A percentile compares a stretch with the other conserved stretches of the same genome.
Conservation (phyloP, 441 rosid genomes). For the Hura crepitans region DNA sequence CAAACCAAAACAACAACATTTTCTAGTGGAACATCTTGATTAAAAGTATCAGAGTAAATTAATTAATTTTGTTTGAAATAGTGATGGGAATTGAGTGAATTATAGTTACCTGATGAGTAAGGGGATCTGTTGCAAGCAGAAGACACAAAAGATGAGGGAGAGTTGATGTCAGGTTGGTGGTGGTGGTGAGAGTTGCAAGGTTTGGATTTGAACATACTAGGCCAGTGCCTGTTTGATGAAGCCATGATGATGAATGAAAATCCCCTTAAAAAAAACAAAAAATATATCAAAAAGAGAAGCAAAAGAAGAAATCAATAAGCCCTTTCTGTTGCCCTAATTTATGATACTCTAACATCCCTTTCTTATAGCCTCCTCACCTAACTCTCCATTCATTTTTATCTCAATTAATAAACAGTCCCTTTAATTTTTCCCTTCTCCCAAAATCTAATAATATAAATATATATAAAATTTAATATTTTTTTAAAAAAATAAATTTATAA, state of each 20-base stretch:
- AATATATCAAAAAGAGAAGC: background rate
- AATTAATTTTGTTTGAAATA: no score
- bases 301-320: constrained; percentile 17
- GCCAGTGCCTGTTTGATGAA: constrained; percentile 99
- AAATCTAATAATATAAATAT: constrained; percentile 20
- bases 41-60: no score
- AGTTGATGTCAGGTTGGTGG: constrained; percentile 84
- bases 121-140: constrained; percentile 53
- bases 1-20: background rate
- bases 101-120: constrained; percentile 50
- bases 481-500: background rate
- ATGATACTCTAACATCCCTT: constrained; percentile 32
- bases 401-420: constrained; percentile 25
- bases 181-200: constrained; percentile 68
- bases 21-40: no score
- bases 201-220: constrained; percentile 98
- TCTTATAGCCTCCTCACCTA: constrained; percentile 74
- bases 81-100: background rate
- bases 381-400: constrained; percentile 30
- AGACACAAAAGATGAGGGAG: constrained; percentile 53
- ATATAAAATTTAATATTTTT: no score
- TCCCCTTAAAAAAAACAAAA: no score
- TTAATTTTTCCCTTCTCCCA: constrained; percentile 26
- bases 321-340: constrained; percentile 28
- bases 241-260: constrained; percentile 51